Evolutionary conservation across 192 early-diverging fungal species (phyloP).

Genomic region (Fimicolochytrium jonesii): DNA sequence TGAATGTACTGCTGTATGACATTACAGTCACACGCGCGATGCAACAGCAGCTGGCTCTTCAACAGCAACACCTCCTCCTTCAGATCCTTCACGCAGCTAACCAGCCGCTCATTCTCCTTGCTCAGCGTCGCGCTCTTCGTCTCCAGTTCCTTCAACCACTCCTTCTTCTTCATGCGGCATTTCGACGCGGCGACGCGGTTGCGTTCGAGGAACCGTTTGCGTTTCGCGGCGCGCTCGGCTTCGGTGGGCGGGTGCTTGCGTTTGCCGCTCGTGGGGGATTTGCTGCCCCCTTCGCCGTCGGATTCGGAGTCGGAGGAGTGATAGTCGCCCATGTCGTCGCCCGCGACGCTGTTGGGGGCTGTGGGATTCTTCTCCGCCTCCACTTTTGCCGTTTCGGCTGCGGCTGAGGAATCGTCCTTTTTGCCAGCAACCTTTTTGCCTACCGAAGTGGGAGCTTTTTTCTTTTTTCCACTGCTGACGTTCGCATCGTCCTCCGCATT

Average conservation of each 20-base stretch:
- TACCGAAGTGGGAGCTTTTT: too few relatives aligned
- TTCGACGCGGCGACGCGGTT: constrained; percentile 50
- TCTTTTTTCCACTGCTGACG: too few relatives aligned
- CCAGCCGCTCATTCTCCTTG: constrained; percentile 27
- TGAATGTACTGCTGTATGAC: constrained; percentile 47
- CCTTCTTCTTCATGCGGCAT: constrained; percentile 56
- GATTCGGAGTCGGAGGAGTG: too few relatives aligned
- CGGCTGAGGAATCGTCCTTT: too few relatives aligned
- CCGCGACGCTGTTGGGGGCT: too few relatives aligned
- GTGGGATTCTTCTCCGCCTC: too few relatives aligned
- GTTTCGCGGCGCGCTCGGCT: constrained; percentile 31
- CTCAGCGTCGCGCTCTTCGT: constrained; percentile 24
- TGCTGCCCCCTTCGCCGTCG: too few relatives aligned
- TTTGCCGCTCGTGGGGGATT: background rate
- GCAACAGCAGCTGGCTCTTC: constrained; percentile 48
- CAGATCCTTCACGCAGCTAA: constrained; percentile 26
- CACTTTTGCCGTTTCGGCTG: too few relatives aligned
- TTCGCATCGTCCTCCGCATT: too few relatives aligned
- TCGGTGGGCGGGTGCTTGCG: constrained; percentile 8
- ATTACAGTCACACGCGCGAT: constrained; percentile 45
- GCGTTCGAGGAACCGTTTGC: constrained; percentile 40
- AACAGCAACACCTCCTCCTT: constrained; percentile 43
- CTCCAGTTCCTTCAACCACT: constrained; percentile 45
- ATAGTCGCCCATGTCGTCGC: background rate
- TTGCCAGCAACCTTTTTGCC: too few relatives aligned